Evolutionary conservation across 1,139 yeast genomes (phyloP).

Genomic region (Hemisphaericaspora subhashii): DNA sequence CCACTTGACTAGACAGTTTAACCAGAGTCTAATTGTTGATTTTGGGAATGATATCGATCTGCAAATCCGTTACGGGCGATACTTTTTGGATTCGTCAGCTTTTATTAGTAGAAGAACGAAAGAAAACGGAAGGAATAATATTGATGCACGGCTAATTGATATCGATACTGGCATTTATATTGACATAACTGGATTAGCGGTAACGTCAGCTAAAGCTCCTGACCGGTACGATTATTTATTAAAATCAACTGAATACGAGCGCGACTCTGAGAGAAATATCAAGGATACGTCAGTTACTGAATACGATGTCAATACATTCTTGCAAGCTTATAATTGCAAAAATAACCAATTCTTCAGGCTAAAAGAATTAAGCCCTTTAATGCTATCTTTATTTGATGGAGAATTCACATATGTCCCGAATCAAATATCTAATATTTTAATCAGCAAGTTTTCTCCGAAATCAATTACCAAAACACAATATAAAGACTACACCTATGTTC

Average conservation of each 20-base stretch:
- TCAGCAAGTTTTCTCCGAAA: constrained; percentile 29
- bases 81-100: constrained; percentile 43
- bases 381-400: constrained; percentile 33
- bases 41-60: constrained; percentile 24
- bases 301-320: constrained; percentile 18
- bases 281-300: constrained; percentile 16
- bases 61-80: constrained; percentile 32
- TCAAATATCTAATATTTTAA: constrained; percentile 26
- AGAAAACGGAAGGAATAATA: constrained; percentile 55
- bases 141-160: constrained; percentile 83
- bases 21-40: constrained; percentile 44
- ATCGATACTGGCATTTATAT: constrained; percentile 72
- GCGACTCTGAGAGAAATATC: constrained; percentile 6
- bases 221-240: constrained; percentile 23
- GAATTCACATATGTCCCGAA: constrained; percentile 34
- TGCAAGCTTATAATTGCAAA: constrained; percentile 43
- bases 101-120: constrained; percentile 34
- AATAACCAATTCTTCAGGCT: constrained; percentile 43
- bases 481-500: constrained; percentile 31
- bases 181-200: constrained; percentile 61
- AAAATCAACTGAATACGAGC: constrained; percentile 1
- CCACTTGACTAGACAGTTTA: constrained; percentile 36
- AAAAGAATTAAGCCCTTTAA: constrained; percentile 32
- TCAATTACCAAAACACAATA: constrained; percentile 25
- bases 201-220: constrained; percentile 38